Conservation (phyloP, 257 asterid genomes). For the Fraxinus pennsylvanica region DNA sequence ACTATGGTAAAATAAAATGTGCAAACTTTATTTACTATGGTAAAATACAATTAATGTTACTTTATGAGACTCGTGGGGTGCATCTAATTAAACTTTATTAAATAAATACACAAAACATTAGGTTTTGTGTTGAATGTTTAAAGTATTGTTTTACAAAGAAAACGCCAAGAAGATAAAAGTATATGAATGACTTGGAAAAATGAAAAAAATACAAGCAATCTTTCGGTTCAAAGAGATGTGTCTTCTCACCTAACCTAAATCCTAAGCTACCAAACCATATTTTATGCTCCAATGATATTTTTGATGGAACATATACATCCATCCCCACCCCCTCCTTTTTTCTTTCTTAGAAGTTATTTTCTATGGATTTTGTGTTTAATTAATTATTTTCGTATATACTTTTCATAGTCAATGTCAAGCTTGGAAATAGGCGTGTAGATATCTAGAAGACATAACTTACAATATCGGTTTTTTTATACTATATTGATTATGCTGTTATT, state of each 20-base stretch:
- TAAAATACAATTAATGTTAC: not conserved
- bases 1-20: not conserved
- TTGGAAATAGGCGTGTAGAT: too few relatives aligned
- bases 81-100: slow-evolving; percentile 14
- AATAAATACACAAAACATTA: slow-evolving; percentile 8
- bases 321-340: not conserved
- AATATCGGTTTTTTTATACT: too few relatives aligned
- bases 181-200: not conserved
- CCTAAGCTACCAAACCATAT: slow-evolving; percentile 21
- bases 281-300: not conserved
- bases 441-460: too few relatives aligned
- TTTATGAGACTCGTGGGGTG: slow-evolving; percentile 9
- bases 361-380: too few relatives aligned
- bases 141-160: slow-evolving; percentile 28
- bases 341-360: too few relatives aligned
- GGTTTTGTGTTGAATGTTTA: not conserved
- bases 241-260: slow-evolving; percentile 35
- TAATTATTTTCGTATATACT: too few relatives aligned
- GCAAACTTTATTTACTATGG: not conserved
- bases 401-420: too few relatives aligned
- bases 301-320: not conserved
- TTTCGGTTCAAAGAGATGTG: slow-evolving; percentile 29
- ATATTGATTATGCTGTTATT: too few relatives aligned
- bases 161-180: slow-evolving; percentile 40
- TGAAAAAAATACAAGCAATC: slow-evolving; percentile 29